Base-by-base conservation (phyloP, 2,329 filamentous ascomycete species). In the Talaromyces funiculosus region DNA sequence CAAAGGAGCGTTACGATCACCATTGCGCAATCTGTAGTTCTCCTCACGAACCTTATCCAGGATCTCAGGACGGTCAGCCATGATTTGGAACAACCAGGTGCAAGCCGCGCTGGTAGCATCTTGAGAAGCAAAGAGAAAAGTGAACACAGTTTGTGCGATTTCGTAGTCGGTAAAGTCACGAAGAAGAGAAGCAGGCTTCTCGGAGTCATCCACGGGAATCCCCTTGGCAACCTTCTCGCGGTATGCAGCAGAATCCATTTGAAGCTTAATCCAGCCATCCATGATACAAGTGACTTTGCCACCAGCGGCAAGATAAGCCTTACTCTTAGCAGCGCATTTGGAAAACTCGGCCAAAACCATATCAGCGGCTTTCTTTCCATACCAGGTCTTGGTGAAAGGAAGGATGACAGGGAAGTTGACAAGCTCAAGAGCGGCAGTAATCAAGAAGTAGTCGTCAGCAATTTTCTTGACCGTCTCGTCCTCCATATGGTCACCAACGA, bases 381-480 rank as follows among this genome's bases (percentile, higher is more conserved):
- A 95, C 92, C 92, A 97, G 4, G 92, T 92, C 81, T 92, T 93
- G 73, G 92, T 97, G 81, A 85, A 97, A 40, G 93, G 93, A 42
- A 97, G 78, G 73, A 97, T 97, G 77, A 97, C 89, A 62, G 94
- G 93, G 81, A 97, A 96, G 81, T 97, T 97, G 81, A 99, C 94
- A 51, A 97, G 84, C 77, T 99, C 94, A 67, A 97, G 85, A 22
- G 94, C 94, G 61, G 90, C 93, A 14, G 94, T 97, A 73, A 97
- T 96, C 65, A 93, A 85, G 78, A 96, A 97, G 80, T 96, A 99
- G 78, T 97, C 92, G 76, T 96, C 89, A 63, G 93, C 89, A 65
- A 97, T 94, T 81, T 90, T 92, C 84, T 95, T 93, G 70, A 97
- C 87, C 53, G 89, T 86, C 73, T 91, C 89, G 62, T 96, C 90